Percentiles rank a stretch among this genome's conserved stretches.
Conservation (phyloP, 352 stramenopile genomes). For the Phytopythium montanum region DNA sequence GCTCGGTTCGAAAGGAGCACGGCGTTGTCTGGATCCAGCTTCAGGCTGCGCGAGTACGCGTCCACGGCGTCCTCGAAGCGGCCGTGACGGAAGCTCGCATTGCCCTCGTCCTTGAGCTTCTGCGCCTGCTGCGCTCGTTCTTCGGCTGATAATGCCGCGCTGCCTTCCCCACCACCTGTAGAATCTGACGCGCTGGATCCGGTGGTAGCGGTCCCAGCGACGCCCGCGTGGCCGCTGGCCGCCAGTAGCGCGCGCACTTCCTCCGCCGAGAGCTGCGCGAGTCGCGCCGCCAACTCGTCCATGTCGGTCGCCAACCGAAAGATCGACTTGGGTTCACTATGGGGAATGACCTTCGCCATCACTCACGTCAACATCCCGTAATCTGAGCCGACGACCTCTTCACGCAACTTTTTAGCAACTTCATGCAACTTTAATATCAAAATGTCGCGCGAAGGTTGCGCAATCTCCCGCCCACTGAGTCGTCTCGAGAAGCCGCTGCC, state of each 20-base stretch:
- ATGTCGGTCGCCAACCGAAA: not conserved
- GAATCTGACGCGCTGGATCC: not conserved
- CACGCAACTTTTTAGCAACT: not conserved
- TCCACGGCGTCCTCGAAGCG: constrained; percentile 29
- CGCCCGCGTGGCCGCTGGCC: constrained; percentile 24
- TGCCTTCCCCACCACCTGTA: not conserved
- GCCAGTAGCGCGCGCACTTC: constrained; percentile 26
- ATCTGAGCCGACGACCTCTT: not conserved
- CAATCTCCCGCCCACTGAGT: not conserved
- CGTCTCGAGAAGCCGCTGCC: not conserved
- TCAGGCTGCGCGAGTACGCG: constrained; percentile 55
- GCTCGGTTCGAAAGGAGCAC: constrained; percentile 65
- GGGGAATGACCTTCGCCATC: not conserved
- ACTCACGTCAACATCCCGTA: constrained; percentile 1
- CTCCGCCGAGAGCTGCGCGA: constrained; percentile 31
- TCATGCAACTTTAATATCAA: not conserved
- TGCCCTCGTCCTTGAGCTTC: constrained; percentile 43
- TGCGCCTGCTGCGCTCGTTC: constrained; percentile 10
- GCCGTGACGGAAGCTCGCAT: constrained; percentile 43
- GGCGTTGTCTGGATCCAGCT: constrained; percentile 31
- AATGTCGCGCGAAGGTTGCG: constrained; percentile 10
- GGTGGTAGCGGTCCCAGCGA: constrained; percentile 5
- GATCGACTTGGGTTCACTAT: not conserved
- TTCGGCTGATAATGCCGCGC: not conserved
- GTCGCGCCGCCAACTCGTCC: constrained; percentile 13